A percentile compares a stretch with the other conserved stretches of the same genome.
phyloP scores from a whole-genome alignment of 306 rosid species.

The Boehmeria nivea region DNA sequence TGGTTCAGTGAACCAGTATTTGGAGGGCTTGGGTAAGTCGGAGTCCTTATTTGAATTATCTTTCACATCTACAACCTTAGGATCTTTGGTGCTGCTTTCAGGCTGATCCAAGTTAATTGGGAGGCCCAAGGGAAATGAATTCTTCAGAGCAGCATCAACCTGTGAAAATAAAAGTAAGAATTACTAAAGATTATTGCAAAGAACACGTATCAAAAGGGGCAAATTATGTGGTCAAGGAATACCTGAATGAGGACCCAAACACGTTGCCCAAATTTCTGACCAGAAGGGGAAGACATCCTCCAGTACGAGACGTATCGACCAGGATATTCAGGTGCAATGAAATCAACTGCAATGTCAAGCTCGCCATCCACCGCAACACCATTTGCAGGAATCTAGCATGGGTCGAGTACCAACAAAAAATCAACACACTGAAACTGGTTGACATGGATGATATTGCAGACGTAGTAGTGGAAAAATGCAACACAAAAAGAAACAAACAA shows the following conservation, averaged over 20 bases:
- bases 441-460: too few relatives aligned
- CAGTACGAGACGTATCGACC: conserved; percentile 83
- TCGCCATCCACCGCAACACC: conserved; percentile 53
- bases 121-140: conserved; percentile 33
- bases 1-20: conserved; percentile 21
- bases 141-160: conserved; percentile 65
- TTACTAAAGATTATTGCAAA: background rate
- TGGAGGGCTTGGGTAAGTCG: conserved; percentile 26
- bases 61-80: conserved; percentile 42
- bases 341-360: conserved; percentile 78
- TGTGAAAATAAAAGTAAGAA: conserved; percentile 15
- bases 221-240: background rate
- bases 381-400: conserved; percentile 44
- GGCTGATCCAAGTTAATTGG: conserved; percentile 64
- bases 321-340: conserved; percentile 57
- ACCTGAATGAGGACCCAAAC: conserved; percentile 92
- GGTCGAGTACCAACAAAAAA: background rate
- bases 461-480: background rate
- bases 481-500: background rate
- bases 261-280: conserved; percentile 80
- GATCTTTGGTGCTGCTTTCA: conserved; percentile 23
- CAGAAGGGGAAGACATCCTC: conserved; percentile 71
- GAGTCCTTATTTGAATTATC: conserved; percentile 30
- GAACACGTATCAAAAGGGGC: background rate
- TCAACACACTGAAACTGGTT: background rate